A percentile compares a stretch with the other conserved stretches of the same genome.
Evolutionary conservation across 1,139 yeast genomes (phyloP).

Genomic region (Pichia sp.): DNA sequence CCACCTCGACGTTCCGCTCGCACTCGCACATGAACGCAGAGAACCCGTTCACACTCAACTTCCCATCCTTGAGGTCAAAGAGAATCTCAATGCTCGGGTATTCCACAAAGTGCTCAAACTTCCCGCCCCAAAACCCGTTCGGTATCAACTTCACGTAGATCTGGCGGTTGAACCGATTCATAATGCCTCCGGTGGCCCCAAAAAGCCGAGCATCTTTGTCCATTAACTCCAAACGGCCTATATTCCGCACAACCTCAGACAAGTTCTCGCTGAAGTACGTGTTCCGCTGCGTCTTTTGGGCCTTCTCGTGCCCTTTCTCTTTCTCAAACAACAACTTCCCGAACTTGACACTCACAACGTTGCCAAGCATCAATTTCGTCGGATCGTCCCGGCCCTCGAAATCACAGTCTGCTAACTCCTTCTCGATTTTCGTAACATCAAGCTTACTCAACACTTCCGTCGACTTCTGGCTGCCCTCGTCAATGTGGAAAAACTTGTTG

Average conservation of each 20-base stretch:
- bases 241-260: conserved; percentile 39
- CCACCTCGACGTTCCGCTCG: conserved; percentile 24
- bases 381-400: conserved; percentile 1
- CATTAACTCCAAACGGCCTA: conserved; percentile 37
- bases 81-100: conserved; percentile 51
- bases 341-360: conserved; percentile 26
- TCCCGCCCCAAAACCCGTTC: conserved; percentile 34
- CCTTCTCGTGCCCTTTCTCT: background rate
- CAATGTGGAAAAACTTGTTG: conserved; percentile 8
- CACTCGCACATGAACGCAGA: conserved; percentile 24
- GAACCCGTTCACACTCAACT: conserved; percentile 25
- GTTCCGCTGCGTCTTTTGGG: background rate
- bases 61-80: conserved; percentile 38
- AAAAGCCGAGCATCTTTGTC: conserved; percentile 25
- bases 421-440: conserved; percentile 8
- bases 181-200: conserved; percentile 30
- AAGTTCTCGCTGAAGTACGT: conserved; percentile 38
- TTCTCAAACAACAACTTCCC: conserved; percentile 26
- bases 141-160: conserved; percentile 47
- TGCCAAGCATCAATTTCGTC: conserved; percentile 15
- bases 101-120: conserved; percentile 25
- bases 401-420: conserved; percentile 1
- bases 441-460: background rate
- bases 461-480: background rate
- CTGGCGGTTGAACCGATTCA: conserved; percentile 39